Percentiles rank a stretch among this genome's conserved stretches.
Conservation (phyloP, 345 rosid species). For the Hibiscus syriacus region DNA sequence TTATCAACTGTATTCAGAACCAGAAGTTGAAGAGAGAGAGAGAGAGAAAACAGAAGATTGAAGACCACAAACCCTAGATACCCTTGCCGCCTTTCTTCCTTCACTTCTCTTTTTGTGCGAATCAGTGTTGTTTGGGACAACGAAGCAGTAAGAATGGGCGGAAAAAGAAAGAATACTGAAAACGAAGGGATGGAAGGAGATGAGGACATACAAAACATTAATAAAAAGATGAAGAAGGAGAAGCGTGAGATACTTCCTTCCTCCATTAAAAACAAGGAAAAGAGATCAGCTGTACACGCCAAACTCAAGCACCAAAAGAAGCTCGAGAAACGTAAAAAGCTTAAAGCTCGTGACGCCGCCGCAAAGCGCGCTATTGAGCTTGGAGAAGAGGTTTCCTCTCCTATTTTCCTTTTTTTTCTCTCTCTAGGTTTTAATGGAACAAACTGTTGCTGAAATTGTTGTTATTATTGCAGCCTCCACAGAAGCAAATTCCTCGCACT, state of each 20-base stretch:
- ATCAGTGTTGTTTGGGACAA: too few relatives aligned
- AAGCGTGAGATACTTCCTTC: slow-evolving; percentile 64
- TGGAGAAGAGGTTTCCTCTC: slow-evolving; percentile 68
- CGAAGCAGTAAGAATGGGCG: slow-evolving; percentile 28
- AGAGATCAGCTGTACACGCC: slow-evolving; percentile 70
- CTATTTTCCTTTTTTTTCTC: too few relatives aligned
- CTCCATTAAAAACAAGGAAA: slow-evolving; percentile 86
- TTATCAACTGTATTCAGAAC: too few relatives aligned
- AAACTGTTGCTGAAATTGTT: neutral
- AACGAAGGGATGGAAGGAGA: slow-evolving; percentile 25
- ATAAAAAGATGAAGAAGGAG: slow-evolving; percentile 26
- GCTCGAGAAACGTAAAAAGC: slow-evolving; percentile 71
- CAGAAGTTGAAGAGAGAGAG: too few relatives aligned
- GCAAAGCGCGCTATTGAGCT: slow-evolving; percentile 80
- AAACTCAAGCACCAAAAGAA: slow-evolving; percentile 79
- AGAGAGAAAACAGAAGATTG: too few relatives aligned
- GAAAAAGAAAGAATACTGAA: slow-evolving; percentile 20
- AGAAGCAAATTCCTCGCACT: slow-evolving; percentile 62
- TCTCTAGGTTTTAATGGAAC: neutral
- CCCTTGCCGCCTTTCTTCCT: too few relatives aligned
- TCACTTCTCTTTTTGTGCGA: too few relatives aligned
- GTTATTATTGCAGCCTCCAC: slow-evolving; percentile 44
- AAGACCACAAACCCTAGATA: too few relatives aligned
- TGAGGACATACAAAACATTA: neutral
- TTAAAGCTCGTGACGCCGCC: slow-evolving; percentile 69